A percentile compares a stretch with the other conserved stretches of the same genome.
Evolutionary conservation across 768 basidiomycete genomes (phyloP).

Genomic region (Vishniacozyma victoriae): DNA sequence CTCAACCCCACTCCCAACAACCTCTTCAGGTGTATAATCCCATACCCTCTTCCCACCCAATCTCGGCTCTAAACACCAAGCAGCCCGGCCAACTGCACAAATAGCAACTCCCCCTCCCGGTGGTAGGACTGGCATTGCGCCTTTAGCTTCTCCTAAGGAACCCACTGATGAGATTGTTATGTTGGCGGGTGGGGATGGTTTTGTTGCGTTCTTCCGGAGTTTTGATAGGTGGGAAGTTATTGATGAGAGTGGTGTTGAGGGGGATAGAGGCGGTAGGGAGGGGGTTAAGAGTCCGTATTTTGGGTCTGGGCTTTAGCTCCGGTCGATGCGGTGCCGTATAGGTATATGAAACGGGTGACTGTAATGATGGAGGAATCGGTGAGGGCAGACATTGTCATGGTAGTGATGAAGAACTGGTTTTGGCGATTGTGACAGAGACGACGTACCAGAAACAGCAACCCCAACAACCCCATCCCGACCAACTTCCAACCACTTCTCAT

Average conservation of each 20-base stretch:
- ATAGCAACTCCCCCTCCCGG: constrained; percentile 37
- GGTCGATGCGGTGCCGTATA: background rate
- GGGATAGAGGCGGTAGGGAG: constrained; percentile 26
- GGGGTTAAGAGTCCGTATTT: constrained; percentile 38
- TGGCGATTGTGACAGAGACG: no score
- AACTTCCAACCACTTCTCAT: constrained; percentile 26
- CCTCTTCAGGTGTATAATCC: constrained; percentile 17
- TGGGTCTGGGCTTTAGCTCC: constrained; percentile 22
- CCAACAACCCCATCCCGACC: constrained; percentile 26
- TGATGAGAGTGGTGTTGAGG: constrained; percentile 15
- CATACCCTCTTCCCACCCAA: constrained; percentile 7
- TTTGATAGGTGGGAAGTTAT: constrained; percentile 27
- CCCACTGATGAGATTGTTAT: constrained; percentile 39
- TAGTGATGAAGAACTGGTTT: no score
- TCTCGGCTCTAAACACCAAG: constrained; percentile 32
- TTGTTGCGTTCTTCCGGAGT: constrained; percentile 14
- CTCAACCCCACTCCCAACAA: constrained; percentile 16
- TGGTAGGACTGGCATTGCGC: constrained; percentile 34
- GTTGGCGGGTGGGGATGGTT: constrained; percentile 15
- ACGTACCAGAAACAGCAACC: constrained; percentile 38
- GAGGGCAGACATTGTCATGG: no score
- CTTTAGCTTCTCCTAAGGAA: constrained; percentile 28
- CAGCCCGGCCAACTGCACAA: constrained; percentile 33
- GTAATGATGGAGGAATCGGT: no score
- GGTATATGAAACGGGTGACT: no score